Percentiles rank a stretch among this genome's conserved stretches.
Evolutionary conservation across 495 filamentous ascomycete species (phyloP).

Genomic region (Chaetomidium leptoderma): DNA sequence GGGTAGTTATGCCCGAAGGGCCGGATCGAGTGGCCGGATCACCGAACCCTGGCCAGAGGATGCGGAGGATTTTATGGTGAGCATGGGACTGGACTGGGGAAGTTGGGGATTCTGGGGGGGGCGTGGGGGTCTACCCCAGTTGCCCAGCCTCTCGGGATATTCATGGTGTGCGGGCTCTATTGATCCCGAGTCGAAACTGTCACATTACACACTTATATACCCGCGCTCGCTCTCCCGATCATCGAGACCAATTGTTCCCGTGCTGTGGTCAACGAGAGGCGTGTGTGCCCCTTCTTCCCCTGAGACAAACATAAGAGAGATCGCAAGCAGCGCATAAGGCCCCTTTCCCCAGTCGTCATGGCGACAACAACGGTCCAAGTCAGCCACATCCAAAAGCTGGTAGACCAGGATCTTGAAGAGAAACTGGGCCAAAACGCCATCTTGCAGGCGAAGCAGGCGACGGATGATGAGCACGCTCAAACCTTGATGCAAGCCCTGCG

Average conservation of each 20-base stretch:
- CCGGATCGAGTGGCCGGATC: neutral
- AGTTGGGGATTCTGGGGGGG: no score
- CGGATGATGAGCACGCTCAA: slow-evolving; percentile 2
- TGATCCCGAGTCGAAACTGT: neutral
- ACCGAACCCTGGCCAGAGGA: neutral
- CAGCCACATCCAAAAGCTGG: slow-evolving; percentile 1
- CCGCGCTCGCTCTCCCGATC: neutral
- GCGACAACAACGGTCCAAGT: neutral
- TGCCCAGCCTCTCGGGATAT: neutral
- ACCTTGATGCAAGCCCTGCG: slow-evolving; percentile 6
- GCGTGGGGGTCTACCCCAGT: no score
- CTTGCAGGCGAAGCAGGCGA: slow-evolving; percentile 7
- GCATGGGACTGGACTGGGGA: no score
- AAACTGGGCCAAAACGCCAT: slow-evolving; percentile 2
- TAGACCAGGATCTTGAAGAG: slow-evolving; percentile 4
- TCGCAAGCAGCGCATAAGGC: neutral
- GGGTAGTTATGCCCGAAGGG: neutral
- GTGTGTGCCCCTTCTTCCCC: neutral
- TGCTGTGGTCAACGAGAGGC: neutral
- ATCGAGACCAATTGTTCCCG: neutral
- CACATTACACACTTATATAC: neutral
- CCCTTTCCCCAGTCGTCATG: neutral
- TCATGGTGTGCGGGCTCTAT: no score
- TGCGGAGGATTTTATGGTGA: no score
- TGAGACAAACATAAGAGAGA: neutral